phyloP scores from a whole-genome alignment of 495 filamentous ascomycete genomes.

The Penicillium alfredii region DNA sequence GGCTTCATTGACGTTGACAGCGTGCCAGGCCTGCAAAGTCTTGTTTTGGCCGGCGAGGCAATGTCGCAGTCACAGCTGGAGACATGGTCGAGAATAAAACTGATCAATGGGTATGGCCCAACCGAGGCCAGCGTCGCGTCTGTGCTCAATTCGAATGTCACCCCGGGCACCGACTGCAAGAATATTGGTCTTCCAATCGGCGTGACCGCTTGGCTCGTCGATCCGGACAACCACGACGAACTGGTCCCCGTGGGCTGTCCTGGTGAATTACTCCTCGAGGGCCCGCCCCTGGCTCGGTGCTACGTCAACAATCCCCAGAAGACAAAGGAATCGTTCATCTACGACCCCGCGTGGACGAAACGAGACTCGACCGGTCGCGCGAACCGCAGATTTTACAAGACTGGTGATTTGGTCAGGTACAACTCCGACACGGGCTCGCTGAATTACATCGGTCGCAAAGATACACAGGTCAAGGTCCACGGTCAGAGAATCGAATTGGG shows the following conservation, averaged over 20 bases:
- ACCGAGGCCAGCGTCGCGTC: slow-evolving; percentile 40
- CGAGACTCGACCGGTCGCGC: slow-evolving; percentile 7
- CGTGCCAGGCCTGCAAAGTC: slow-evolving; percentile 39
- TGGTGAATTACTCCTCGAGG: slow-evolving; percentile 47
- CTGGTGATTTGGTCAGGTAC: slow-evolving; percentile 59
- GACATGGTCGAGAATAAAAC: slow-evolving; percentile 48
- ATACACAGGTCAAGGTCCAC: slow-evolving; percentile 62
- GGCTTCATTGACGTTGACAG: slow-evolving; percentile 39
- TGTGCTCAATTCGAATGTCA: slow-evolving; percentile 33
- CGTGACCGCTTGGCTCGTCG: slow-evolving; percentile 40
- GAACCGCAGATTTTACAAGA: slow-evolving; percentile 58
- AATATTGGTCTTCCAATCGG: slow-evolving; percentile 43
- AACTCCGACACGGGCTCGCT: slow-evolving; percentile 50
- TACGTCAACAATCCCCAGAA: slow-evolving; percentile 41
- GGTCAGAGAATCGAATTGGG: slow-evolving; percentile 62
- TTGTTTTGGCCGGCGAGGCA: slow-evolving; percentile 50
- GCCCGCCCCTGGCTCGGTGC: slow-evolving; percentile 42
- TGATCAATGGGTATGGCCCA: slow-evolving; percentile 59
- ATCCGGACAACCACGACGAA: slow-evolving; percentile 37
- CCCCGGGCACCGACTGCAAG: slow-evolving; percentile 29
- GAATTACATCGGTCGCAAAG: slow-evolving; percentile 58
- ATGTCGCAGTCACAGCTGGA: slow-evolving; percentile 47
- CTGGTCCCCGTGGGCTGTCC: slow-evolving; percentile 46
- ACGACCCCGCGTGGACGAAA: slow-evolving; percentile 35
- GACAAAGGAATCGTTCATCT: slow-evolving; percentile 41